Evolutionary conservation across 2,329 filamentous ascomycete species (phyloP).

Genomic region (Colletotrichum sp.): DNA sequence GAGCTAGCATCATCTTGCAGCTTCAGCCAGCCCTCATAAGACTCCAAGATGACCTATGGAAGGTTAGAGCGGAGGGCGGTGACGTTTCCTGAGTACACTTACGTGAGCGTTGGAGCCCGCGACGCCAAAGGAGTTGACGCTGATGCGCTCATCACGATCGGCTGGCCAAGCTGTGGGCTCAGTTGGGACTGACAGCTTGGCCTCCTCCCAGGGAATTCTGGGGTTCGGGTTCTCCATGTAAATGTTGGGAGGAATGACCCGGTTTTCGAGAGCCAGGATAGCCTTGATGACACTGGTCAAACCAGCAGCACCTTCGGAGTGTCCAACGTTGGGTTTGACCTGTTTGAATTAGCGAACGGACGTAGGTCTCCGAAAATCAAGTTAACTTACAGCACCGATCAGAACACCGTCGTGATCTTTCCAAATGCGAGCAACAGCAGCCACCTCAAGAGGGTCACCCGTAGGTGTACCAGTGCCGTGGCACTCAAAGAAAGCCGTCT

Average conservation of each 20-base stretch:
- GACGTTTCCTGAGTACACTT: neutral
- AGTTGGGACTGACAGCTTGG: slow-evolving; percentile 28
- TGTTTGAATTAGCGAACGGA: neutral
- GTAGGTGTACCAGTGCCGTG: slow-evolving; percentile 44
- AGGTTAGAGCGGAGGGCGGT: neutral
- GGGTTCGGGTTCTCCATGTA: slow-evolving; percentile 20
- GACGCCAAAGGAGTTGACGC: slow-evolving; percentile 41
- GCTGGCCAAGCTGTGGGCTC: slow-evolving; percentile 29
- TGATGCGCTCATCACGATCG: slow-evolving; percentile 28
- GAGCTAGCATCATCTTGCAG: slow-evolving; percentile 4
- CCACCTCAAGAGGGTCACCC: slow-evolving; percentile 42
- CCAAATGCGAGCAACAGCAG: slow-evolving; percentile 31
- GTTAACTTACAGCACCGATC: slow-evolving; percentile 30
- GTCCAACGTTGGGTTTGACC: slow-evolving; percentile 44
- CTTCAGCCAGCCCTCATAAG: slow-evolving; percentile 2
- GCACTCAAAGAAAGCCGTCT: slow-evolving; percentile 30
- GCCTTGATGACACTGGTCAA: slow-evolving; percentile 35
- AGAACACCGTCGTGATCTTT: slow-evolving; percentile 25
- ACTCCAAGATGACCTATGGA: slow-evolving; percentile 8
- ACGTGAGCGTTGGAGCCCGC: slow-evolving; percentile 28
- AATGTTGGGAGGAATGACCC: slow-evolving; percentile 20
- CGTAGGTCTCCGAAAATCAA: neutral
- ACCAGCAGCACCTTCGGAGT: slow-evolving; percentile 38
- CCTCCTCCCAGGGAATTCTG: slow-evolving; percentile 18
- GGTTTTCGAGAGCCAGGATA: slow-evolving; percentile 27